phyloP scores from a whole-genome alignment of 306 rosid genomes.

The Cyamopsis tetragonoloba region DNA sequence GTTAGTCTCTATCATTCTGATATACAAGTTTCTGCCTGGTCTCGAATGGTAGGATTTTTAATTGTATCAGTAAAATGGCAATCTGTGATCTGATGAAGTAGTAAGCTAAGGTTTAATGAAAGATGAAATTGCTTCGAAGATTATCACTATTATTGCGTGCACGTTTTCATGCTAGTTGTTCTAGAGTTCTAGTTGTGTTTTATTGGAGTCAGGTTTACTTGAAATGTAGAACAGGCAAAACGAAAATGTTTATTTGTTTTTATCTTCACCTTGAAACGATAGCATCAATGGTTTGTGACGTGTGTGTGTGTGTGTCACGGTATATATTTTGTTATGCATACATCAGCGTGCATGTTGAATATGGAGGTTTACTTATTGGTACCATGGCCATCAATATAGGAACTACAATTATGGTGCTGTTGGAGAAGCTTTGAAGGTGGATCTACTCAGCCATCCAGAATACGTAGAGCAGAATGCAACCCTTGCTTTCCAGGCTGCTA shows the following conservation, averaged over 20 bases:
- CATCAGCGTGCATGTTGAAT: constrained; percentile 12
- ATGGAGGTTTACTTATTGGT: constrained; percentile 14
- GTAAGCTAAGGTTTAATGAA: neutral
- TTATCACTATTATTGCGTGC: neutral
- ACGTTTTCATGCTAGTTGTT: neutral
- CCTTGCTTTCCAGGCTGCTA: constrained; percentile 87
- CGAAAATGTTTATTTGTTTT: neutral
- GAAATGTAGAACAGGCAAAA: neutral
- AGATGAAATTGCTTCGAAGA: neutral
- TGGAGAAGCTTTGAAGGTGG: constrained; percentile 68
- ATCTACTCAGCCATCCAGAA: constrained; percentile 83
- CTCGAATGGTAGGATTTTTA: neutral
- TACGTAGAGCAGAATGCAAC: constrained; percentile 96
- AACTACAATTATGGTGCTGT: constrained; percentile 82
- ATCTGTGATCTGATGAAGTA: neutral
- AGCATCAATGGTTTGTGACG: neutral
- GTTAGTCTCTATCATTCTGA: too few species aligned
- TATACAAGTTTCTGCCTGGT: neutral
- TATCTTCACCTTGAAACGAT: neutral
- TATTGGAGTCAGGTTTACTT: neutral
- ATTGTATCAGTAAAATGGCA: neutral
- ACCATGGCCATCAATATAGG: constrained; percentile 48
- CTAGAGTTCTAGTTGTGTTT: neutral
- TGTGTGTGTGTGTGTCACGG: neutral
- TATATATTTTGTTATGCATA: neutral